Conservation (phyloP, 1,284 basidiomycete genomes). For the Trichosporon asahii region DNA sequence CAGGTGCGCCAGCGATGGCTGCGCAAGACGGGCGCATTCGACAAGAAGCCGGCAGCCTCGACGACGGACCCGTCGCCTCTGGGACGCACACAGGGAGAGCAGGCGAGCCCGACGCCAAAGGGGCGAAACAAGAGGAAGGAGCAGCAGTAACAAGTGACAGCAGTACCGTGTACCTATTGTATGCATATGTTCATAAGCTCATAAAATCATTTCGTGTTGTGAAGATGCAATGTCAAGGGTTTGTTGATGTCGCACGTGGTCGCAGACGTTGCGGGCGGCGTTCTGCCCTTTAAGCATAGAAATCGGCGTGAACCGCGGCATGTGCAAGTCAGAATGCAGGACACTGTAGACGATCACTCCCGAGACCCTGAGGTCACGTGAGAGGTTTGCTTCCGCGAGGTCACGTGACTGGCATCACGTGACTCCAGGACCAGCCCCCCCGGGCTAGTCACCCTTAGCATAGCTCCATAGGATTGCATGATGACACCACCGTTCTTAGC, state of each 20-base stretch:
- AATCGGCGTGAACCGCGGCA: neutral
- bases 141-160: neutral
- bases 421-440: too few relatives aligned
- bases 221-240: neutral
- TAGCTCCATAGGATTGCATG: too few relatives aligned
- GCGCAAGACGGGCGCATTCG: slow-evolving; percentile 49
- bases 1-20: slow-evolving; percentile 50
- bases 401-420: too few relatives aligned
- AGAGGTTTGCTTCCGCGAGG: too few relatives aligned
- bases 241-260: neutral
- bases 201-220: neutral
- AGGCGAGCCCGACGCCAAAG: slow-evolving; percentile 25
- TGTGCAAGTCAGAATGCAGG: neutral
- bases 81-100: slow-evolving; percentile 15
- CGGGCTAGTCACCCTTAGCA: too few relatives aligned
- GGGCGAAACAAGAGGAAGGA: slow-evolving; percentile 17
- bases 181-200: slow-evolving; percentile 6
- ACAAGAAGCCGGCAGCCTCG: slow-evolving; percentile 39
- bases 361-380: too few relatives aligned
- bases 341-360: too few relatives aligned
- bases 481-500: too few relatives aligned
- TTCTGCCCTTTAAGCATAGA: neutral
- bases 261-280: neutral
- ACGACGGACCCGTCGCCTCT: slow-evolving; percentile 20
- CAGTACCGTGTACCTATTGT: neutral